Percentiles rank a stretch among this genome's conserved stretches.
Evolutionary conservation across 805 yeast species (phyloP).

Genomic region (Saccharomycopsis babjevae): DNA sequence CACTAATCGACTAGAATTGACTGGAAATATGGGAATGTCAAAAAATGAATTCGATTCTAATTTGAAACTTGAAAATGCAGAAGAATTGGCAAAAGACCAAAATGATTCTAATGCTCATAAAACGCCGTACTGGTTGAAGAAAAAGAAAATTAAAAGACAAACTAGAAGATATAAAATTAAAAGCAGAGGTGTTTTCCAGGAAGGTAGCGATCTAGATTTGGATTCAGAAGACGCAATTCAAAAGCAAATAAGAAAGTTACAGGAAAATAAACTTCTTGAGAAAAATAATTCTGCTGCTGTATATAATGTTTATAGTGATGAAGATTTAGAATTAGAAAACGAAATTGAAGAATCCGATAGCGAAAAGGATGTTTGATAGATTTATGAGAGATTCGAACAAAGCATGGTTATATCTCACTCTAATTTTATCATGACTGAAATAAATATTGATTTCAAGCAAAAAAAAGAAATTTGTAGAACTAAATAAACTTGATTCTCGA

Average conservation of each 20-base stretch:
- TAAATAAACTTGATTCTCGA: no score
- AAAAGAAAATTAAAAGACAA: constrained; percentile 13
- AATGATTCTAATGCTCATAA: neutral
- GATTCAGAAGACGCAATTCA: constrained; percentile 3
- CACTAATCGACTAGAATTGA: constrained; percentile 8
- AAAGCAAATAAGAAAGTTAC: neutral
- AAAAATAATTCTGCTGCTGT: neutral
- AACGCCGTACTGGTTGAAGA: constrained; percentile 10
- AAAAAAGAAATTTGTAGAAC: no score
- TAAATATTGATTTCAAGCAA: no score
- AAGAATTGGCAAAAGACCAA: neutral
- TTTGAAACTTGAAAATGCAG: constrained; percentile 2
- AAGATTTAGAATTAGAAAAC: neutral
- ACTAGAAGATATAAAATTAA: constrained; percentile 15
- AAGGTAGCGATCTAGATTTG: constrained; percentile 3
- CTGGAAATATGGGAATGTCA: constrained; percentile 15
- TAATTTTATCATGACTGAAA: no score
- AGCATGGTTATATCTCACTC: no score
- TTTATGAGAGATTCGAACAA: no score
- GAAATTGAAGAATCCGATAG: neutral
- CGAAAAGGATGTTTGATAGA: neutral
- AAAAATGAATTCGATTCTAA: constrained; percentile 14
- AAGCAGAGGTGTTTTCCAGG: constrained; percentile 7
- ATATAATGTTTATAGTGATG: neutral
- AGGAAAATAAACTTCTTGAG: constrained; percentile 1